Percentiles rank a stretch among this genome's conserved stretches.
Conservation (phyloP, 2,329 filamentous ascomycete species). For the Botrytis aclada region DNA sequence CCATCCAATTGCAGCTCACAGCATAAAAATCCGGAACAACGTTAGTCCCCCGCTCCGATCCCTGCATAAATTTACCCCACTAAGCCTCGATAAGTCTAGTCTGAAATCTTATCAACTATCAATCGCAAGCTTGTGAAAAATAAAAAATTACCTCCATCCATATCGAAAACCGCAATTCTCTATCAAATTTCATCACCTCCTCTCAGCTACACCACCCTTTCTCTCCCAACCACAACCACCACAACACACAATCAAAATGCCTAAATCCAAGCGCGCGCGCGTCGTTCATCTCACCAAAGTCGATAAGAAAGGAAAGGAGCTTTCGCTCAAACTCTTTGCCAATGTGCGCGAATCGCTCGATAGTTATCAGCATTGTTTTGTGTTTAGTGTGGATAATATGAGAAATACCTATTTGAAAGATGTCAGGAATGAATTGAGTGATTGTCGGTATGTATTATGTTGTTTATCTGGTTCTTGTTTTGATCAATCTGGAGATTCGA, state of each 20-base stretch:
- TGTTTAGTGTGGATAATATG: constrained; percentile 95
- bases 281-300: constrained; percentile 89
- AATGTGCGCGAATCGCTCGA: constrained; percentile 83
- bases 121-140: constrained; percentile 25
- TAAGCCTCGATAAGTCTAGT: constrained; percentile 21
- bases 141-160: constrained; percentile 23
- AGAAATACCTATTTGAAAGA: constrained; percentile 95
- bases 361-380: constrained; percentile 85
- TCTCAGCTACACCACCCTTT: background rate
- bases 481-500: background rate
- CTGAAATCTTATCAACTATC: constrained; percentile 21
- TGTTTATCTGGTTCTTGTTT: background rate
- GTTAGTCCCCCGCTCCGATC: constrained; percentile 15
- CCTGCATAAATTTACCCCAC: background rate
- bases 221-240: background rate
- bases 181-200: background rate
- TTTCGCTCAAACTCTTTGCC: constrained; percentile 80
- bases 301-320: constrained; percentile 87
- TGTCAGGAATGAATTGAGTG: constrained; percentile 77
- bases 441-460: constrained; percentile 65
- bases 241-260: constrained; percentile 57
- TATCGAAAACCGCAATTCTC: constrained; percentile 17
- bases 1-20: background rate
- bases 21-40: constrained; percentile 12
- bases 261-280: constrained; percentile 91